Base-by-base conservation (phyloP, 805 yeast species). In the Cyberlindnera maclurae region DNA sequence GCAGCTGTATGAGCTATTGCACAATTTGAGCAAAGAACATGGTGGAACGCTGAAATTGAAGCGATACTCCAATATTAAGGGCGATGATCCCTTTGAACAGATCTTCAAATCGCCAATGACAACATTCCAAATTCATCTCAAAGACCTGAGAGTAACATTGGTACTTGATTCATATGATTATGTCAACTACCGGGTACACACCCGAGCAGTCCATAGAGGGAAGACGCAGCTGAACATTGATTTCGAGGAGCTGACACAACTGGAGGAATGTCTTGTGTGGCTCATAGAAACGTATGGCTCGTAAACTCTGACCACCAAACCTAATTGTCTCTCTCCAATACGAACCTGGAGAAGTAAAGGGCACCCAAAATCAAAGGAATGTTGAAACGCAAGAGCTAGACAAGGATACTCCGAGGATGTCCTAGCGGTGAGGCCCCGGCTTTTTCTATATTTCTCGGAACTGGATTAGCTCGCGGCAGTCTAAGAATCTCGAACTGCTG, bases 261-360 rank as follows among this genome's bases (percentile, higher is more conserved):
- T 75, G 5, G 74, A 70, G 36, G 79, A 76, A 48, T 75, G 82
- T 47, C 51, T 77, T 32, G 67, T 65, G 33, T 77, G 82, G 82
- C 59, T 76, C 1, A 54, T 76, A 3, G 49, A 58, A 4, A 42
- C 38, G 22, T 36, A 42, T 22, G 20, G 12, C 6, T 29, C 17
- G 8, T 29, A 4, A 39, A 20, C 24, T 20, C 29, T n/a, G n/a
- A n/a, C n/a, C n/a, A n/a, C n/a, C n/a, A n/a, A n/a, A n/a, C n/a
- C n/a, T n/a, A n/a, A n/a, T n/a, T n/a, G n/a, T n/a, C n/a, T n/a
- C n/a, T n/a, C n/a, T n/a, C n/a, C n/a, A n/a, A n/a, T n/a, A n/a
- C n/a, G n/a, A n/a, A n/a, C n/a, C n/a, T n/a, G n/a, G n/a, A n/a
- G n/a, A n/a, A n/a, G n/a, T n/a, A n/a, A n/a, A n/a, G n/a, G n/a